Percentiles rank a stretch among this genome's conserved stretches.
Evolutionary conservation across 1,284 basidiomycete genomes (phyloP).

Genomic region (Trichosporon asahii): DNA sequence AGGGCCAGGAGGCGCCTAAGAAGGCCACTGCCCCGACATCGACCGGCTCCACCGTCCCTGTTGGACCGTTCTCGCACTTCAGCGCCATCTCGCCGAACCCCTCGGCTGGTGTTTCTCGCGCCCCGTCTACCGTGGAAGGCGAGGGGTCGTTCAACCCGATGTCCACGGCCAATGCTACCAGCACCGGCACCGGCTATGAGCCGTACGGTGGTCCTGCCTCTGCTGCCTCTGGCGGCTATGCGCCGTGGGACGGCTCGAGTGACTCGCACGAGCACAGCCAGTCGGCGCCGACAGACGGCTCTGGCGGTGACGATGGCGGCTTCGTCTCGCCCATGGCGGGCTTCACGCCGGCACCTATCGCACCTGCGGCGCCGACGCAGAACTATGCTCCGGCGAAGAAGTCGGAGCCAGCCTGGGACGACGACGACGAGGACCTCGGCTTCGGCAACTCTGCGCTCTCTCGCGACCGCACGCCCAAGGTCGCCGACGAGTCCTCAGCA

Average conservation of each 20-base stretch:
- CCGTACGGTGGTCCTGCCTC: not conserved
- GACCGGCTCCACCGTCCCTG: constrained; percentile 34
- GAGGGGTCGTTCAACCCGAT: constrained; percentile 11
- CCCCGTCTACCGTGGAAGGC: constrained; percentile 34
- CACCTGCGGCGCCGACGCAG: not conserved
- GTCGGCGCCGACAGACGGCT: constrained; percentile 15
- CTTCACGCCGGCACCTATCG: constrained; percentile 7
- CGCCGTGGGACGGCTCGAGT: constrained; percentile 18
- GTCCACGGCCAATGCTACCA: not conserved
- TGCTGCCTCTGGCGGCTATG: constrained; percentile 13
- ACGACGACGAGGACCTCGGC: constrained; percentile 84
- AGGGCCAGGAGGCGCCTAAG: constrained; percentile 29
- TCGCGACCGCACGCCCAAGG: constrained; percentile 43
- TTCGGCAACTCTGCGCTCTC: constrained; percentile 68
- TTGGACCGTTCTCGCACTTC: constrained; percentile 90
- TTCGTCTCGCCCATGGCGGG: constrained; percentile 53
- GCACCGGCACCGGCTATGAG: not conserved
- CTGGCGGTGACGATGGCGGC: constrained; percentile 56
- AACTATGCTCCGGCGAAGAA: constrained; percentile 10
- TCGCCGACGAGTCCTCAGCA: constrained; percentile 28
- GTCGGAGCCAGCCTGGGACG: constrained; percentile 48
- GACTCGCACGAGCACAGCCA: constrained; percentile 12
- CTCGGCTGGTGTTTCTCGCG: constrained; percentile 58
- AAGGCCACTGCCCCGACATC: constrained; percentile 11
- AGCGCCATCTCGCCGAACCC: constrained; percentile 85